Evolutionary conservation across 208 protist species (phyloP).

Genomic region (Leishmania braziliensis): DNA sequence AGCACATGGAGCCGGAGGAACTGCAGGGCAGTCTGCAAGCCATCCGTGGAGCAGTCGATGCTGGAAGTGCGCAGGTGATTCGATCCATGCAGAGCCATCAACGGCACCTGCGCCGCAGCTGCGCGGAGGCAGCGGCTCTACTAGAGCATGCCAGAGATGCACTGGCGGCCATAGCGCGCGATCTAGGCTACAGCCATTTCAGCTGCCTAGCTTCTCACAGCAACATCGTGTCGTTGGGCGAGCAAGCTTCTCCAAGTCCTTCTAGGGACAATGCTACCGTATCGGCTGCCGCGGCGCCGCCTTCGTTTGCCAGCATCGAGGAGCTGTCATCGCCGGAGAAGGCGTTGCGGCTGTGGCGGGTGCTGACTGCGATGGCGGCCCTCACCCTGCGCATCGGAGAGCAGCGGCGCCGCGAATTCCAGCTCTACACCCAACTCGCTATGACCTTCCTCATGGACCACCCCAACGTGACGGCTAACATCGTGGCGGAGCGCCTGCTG

Average conservation of each 20-base stretch:
- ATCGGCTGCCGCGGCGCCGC: background rate
- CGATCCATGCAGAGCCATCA: slow-evolving; percentile 10
- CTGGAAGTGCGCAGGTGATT: background rate
- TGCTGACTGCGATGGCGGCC: slow-evolving; percentile 47
- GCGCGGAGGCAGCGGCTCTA: slow-evolving; percentile 17
- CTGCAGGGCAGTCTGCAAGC: slow-evolving; percentile 12
- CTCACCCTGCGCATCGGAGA: slow-evolving; percentile 38
- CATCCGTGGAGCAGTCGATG: slow-evolving; percentile 5
- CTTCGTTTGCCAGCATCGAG: slow-evolving; percentile 27
- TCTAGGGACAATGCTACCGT: background rate
- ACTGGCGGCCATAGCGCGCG: slow-evolving; percentile 23
- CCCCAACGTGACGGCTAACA: slow-evolving; percentile 39
- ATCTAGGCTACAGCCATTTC: slow-evolving; percentile 24
- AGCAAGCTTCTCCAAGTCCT: background rate
- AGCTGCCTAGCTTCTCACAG: background rate
- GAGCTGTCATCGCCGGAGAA: slow-evolving; percentile 41
- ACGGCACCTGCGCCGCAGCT: slow-evolving; percentile 13
- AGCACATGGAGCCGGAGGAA: slow-evolving; percentile 20
- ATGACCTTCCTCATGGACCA: slow-evolving; percentile 51
- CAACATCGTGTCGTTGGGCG: background rate
- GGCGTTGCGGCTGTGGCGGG: slow-evolving; percentile 49
- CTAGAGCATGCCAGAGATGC: slow-evolving; percentile 28
- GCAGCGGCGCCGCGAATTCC: slow-evolving; percentile 45
- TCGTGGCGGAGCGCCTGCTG: slow-evolving; percentile 52
- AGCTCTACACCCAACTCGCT: slow-evolving; percentile 53